These are phyloP conservation scores for Ceratonia siliqua DNA, from an alignment of 306 rosid species.

Conservation along the genomic window DNA sequence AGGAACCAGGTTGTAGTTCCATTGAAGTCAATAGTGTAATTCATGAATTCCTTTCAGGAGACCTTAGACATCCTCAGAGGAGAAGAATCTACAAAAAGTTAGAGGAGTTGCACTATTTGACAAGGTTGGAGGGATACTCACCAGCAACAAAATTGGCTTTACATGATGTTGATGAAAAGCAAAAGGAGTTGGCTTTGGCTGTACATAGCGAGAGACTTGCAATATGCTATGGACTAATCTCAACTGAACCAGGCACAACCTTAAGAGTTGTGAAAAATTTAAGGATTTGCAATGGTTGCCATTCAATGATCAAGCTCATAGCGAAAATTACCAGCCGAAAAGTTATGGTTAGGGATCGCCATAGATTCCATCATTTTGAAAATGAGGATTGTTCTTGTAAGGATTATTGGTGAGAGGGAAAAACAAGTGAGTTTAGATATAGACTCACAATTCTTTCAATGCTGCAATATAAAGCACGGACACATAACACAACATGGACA, in stretches of 20 bases:
- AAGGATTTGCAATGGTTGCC: constrained; percentile 52
- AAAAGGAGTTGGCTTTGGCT: constrained; percentile 47
- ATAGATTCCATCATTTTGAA: constrained; percentile 58
- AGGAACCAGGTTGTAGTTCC: constrained; percentile 57
- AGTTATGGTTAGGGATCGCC: constrained; percentile 55
- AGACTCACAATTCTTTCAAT: background rate
- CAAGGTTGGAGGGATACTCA: constrained; percentile 44
- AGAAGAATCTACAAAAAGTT: constrained; percentile 42
- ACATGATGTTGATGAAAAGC: constrained; percentile 44
- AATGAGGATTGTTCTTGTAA: constrained; percentile 50
- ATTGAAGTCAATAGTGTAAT: constrained; percentile 53
- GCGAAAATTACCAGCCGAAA: constrained; percentile 42
- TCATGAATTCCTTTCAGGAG: constrained; percentile 56
- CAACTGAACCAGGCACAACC: constrained; percentile 38
- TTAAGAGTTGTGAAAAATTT: constrained; percentile 45
- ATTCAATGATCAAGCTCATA: constrained; percentile 49
- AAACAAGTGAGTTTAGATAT: background rate
- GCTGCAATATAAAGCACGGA: background rate
- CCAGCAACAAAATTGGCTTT: constrained; percentile 43
- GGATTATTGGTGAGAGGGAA: constrained; percentile 45
- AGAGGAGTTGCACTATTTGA: constrained; percentile 37
- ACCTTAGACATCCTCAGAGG: constrained; percentile 46
- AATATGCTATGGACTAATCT: constrained; percentile 48
- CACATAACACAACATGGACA: too few relatives aligned
- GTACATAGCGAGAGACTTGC: constrained; percentile 60